These are phyloP conservation scores for Salvia rosmarinus DNA, from an alignment of 257 asterid genomes.

Conservation along the genomic window DNA sequence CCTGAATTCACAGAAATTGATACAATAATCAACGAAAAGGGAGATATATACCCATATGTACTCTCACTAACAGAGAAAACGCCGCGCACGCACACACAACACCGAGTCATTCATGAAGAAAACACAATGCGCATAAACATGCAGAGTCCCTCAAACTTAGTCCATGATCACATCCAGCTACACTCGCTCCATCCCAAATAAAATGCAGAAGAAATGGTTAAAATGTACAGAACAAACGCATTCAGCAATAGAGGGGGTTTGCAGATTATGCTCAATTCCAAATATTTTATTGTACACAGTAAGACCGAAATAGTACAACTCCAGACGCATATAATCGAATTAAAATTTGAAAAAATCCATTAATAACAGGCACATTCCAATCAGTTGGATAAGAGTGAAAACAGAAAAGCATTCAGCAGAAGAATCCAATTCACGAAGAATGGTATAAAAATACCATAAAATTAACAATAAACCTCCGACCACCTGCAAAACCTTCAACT, in stretches of 20 bases:
- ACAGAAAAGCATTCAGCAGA: slow-evolving; percentile 7
- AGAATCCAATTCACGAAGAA: neutral
- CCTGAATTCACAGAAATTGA: slow-evolving; percentile 40
- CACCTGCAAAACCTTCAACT: slow-evolving; percentile 22
- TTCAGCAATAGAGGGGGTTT: neutral
- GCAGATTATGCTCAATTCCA: slow-evolving; percentile 1
- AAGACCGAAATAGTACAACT: neutral
- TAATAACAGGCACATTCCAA: neutral
- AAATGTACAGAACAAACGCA: neutral
- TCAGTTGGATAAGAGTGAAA: slow-evolving; percentile 2
- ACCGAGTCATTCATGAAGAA: neutral
- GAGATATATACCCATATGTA: neutral
- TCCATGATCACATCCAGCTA: neutral
- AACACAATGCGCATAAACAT: neutral
- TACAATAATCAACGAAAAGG: neutral
- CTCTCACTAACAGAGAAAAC: neutral
- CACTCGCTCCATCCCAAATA: neutral
- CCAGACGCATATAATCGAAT: neutral
- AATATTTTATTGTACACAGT: neutral
- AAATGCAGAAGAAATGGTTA: neutral
- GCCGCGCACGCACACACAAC: neutral
- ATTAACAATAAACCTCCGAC: neutral
- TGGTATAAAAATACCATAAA: neutral
- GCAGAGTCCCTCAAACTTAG: neutral
- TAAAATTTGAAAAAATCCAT: neutral